phyloP scores from a whole-genome alignment of 192 early-diverging fungal genomes.

The Linnemannia exigua region DNA sequence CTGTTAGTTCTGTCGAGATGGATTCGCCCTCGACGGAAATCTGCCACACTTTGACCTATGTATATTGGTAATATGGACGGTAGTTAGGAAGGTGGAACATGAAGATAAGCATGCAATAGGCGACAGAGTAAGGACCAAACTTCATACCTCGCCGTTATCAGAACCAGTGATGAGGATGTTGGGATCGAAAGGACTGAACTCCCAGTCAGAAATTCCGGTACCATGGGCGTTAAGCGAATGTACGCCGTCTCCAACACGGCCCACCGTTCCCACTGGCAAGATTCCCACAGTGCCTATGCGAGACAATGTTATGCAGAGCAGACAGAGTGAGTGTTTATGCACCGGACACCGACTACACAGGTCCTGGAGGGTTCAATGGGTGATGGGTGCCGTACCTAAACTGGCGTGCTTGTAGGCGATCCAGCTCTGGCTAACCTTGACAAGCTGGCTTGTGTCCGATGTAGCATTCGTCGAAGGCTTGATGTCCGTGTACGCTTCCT shows the following conservation, averaged over 20 bases:
- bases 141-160: slow-evolving; percentile 61
- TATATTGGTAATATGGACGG: not conserved
- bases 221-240: slow-evolving; percentile 59
- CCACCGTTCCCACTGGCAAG: slow-evolving; percentile 28
- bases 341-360: not conserved
- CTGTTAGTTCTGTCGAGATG: slow-evolving; percentile 15
- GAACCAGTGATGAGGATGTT: slow-evolving; percentile 57
- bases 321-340: no score
- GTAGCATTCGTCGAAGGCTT: slow-evolving; percentile 35
- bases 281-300: slow-evolving; percentile 34
- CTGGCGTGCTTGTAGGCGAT: slow-evolving; percentile 48
- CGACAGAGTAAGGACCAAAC: not conserved
- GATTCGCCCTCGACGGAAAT: slow-evolving; percentile 28
- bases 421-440: slow-evolving; percentile 47
- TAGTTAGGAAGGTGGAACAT: no score
- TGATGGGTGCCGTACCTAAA: slow-evolving; percentile 14
- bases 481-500: slow-evolving; percentile 48
- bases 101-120: no score
- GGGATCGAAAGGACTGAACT: slow-evolving; percentile 61
- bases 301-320: not conserved
- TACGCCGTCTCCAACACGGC: slow-evolving; percentile 32
- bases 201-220: slow-evolving; percentile 61
- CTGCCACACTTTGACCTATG: slow-evolving; percentile 64
- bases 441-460: slow-evolving; percentile 41
- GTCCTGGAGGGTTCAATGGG: not conserved